Conservation (phyloP, 2,329 filamentous ascomycete species). For the Trichophyton verrucosum region DNA sequence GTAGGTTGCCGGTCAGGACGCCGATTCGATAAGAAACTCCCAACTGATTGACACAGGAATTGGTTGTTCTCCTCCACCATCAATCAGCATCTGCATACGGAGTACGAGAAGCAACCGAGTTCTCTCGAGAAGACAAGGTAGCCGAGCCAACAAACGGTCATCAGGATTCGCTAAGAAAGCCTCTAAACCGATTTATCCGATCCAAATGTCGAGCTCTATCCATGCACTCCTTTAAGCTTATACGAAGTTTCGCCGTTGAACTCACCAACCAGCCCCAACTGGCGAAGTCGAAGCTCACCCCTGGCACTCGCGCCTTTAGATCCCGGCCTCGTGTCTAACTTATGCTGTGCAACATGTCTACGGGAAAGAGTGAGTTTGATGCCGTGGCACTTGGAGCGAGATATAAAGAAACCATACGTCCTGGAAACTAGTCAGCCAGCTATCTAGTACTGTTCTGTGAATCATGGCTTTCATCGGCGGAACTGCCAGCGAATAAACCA, state of each 20-base stretch:
- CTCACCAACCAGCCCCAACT: background rate
- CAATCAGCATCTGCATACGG: background rate
- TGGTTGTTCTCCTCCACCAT: background rate
- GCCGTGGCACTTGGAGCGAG: background rate
- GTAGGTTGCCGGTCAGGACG: background rate
- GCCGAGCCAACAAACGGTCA: background rate
- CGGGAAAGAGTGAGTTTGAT: background rate
- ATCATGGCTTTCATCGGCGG: background rate
- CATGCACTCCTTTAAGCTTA: conserved; percentile 1
- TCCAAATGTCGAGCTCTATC: background rate
- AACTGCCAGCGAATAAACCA: background rate
- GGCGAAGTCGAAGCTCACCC: background rate
- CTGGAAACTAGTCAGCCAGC: background rate
- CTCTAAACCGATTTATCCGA: background rate
- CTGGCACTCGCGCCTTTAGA: background rate
- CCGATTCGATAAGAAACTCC: background rate
- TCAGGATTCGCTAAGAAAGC: background rate
- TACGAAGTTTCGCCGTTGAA: background rate
- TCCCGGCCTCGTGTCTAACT: background rate
- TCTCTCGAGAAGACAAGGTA: background rate
- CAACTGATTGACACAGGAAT: background rate
- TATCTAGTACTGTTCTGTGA: background rate
- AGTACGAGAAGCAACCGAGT: background rate
- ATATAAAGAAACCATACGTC: background rate
- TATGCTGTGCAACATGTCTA: background rate